Base-by-base conservation (phyloP, 2,329 filamentous ascomycete genomes). In the Cladobotryum protrusum region DNA sequence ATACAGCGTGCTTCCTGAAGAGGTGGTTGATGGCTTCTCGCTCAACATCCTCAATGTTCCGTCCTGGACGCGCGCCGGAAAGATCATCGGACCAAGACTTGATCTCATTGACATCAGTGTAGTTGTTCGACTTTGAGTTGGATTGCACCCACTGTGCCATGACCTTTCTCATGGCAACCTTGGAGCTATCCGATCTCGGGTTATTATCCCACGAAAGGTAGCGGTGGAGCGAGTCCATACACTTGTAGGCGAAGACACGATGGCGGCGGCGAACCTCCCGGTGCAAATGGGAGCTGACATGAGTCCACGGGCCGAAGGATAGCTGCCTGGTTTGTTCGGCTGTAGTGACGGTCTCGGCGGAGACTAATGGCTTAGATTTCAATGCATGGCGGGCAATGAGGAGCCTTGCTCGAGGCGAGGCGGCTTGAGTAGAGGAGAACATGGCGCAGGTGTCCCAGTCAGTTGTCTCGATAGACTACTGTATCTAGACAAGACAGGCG, bases 241-340 rank as follows among this genome's bases (percentile, higher is more conserved):
- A 74, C 51, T 71, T 75, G 56, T 76, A 70, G 41, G 71, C 74
- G 11, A 72, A 36, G 4, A 59, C 53, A 47, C 71, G 69, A 53
- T 72, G 66, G 12, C 72, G 75, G 40, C 70, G 73, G 45, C 71
- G 71, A 29, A 71, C 53, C 46, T 78, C 72, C 40, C 65, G 69
- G 36, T 70, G 67, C 17, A 66, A 63, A 15, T 72, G 67, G 13
- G 65, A 61, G 54, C 70, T 56, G 41, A 68, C 69, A 29, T 66
- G 69, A 7, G 71, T 67, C 72, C 76, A 79, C 15, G 70, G 56
- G 46, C 69, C 72, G 52, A 80, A 72, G 52, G 76, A 73, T 53
- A 79, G 77, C 34, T 59, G 60, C 34, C 79, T 73, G 57, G 40
- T 52, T 48, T 63, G 62, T 14, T 54, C 47, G 9, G 36, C 13